Base-by-base conservation (phyloP, 495 filamentous ascomycete species). In the Hypoxylon fuscum region DNA sequence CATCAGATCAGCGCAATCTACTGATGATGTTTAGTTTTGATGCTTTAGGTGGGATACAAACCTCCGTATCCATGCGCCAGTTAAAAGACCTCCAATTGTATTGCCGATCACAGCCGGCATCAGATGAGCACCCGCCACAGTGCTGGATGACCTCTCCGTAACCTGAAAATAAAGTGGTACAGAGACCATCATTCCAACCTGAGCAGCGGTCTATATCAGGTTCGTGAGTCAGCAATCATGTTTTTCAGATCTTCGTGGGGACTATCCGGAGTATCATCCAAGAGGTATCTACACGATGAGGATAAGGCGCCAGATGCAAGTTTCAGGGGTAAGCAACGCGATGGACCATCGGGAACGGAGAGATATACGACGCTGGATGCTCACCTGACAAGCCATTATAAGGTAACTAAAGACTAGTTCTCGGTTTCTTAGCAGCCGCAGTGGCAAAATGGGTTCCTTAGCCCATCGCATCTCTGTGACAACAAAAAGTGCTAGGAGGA, bases 151-250 rank as follows among this genome's bases (percentile, higher is more conserved):
- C 0, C 76, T 68, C 3, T 75, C 62, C 0, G 86, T 88, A n/a
- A 89, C 80, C 59, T 88, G 85, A 64, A 90, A 90, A 68, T 90
- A 91, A 0, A 91, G 72, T 0, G 88, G 88, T 0, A 90, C 81
- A n/a, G 76, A 74, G 38, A 79, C 81, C 80, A 85, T 84, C 52
- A 85, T 65, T 66, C 75, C 75, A 1, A 87, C 55, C 56, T 91
- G 88, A 0, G 87, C 85, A 0, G 78, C 79, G 0, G 72, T 75
- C n/a, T n/a, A n/a, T n/a, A n/a, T n/a, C n/a, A n/a, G n/a, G n/a
- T n/a, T n/a, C n/a, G n/a, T n/a, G n/a, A n/a, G n/a, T n/a, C n/a
- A n/a, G n/a, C n/a, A n/a, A n/a, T n/a, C n/a, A n/a, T n/a, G n/a
- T n/a, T n/a, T n/a, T n/a, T n/a, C n/a, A n/a, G n/a, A n/a, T n/a